A percentile compares a stretch with the other conserved stretches of the same genome.
Evolutionary conservation across 768 basidiomycete species (phyloP).

Genomic region (Naganishia randhawae): DNA sequence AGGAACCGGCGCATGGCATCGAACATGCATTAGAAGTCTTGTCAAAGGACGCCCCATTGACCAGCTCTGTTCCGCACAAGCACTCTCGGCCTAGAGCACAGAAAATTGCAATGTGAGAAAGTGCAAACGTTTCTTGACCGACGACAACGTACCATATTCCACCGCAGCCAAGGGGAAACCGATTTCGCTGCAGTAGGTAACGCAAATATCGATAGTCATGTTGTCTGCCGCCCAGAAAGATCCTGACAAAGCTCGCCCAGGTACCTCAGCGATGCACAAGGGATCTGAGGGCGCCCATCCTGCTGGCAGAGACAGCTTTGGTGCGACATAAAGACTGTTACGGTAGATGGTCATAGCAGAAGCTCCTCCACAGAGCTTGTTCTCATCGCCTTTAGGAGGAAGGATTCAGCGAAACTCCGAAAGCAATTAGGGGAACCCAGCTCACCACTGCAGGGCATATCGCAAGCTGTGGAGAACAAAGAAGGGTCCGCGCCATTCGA

Average conservation of each 20-base stretch:
- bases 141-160: conserved; percentile 11
- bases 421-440: neutral
- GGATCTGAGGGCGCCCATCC: conserved; percentile 40
- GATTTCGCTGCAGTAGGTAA: conserved; percentile 58
- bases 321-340: conserved; percentile 41
- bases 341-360: conserved; percentile 38
- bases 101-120: neutral
- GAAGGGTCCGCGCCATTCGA: conserved; percentile 53
- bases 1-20: conserved; percentile 32
- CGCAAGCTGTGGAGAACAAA: conserved; percentile 42
- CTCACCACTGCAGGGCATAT: conserved; percentile 35
- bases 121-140: no score
- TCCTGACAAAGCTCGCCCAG: conserved; percentile 35
- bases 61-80: conserved; percentile 37
- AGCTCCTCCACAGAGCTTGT: conserved; percentile 48
- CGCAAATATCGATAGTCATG: conserved; percentile 64
- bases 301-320: conserved; percentile 29
- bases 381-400: conserved; percentile 32
- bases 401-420: neutral
- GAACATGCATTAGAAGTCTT: neutral
- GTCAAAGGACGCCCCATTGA: conserved; percentile 34
- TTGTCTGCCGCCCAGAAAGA: conserved; percentile 49
- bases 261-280: conserved; percentile 36
- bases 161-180: conserved; percentile 59
- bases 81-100: conserved; percentile 30